Percentiles rank a stretch among this genome's conserved stretches.
Evolutionary conservation across 805 yeast genomes (phyloP).

Genomic region (Candida dajiaensis): DNA sequence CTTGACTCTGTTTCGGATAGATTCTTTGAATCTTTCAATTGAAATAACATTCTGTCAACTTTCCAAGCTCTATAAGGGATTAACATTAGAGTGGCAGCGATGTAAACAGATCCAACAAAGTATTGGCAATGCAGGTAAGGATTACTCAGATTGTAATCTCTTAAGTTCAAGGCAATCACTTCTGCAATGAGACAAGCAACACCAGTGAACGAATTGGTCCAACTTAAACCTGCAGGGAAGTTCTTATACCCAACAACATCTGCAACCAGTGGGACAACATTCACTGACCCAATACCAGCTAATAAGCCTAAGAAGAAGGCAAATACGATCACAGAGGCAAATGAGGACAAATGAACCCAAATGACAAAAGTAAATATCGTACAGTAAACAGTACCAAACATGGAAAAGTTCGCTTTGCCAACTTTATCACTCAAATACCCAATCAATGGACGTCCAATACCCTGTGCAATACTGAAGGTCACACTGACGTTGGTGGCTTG

Average conservation of each 20-base stretch:
- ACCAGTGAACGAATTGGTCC: conserved; percentile 27
- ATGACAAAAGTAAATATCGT: conserved; percentile 35
- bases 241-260: conserved; percentile 33
- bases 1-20: background rate
- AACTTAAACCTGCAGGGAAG: conserved; percentile 34
- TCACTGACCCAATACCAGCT: conserved; percentile 41
- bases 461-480: conserved; percentile 39
- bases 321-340: conserved; percentile 35
- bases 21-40: conserved; percentile 7
- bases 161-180: conserved; percentile 47
- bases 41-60: conserved; percentile 35
- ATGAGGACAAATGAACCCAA: conserved; percentile 44
- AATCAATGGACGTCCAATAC: conserved; percentile 42
- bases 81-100: conserved; percentile 35
- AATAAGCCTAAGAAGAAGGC: conserved; percentile 37
- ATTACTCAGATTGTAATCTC: conserved; percentile 22
- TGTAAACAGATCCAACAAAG: conserved; percentile 47
- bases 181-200: conserved; percentile 40
- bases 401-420: conserved; percentile 44
- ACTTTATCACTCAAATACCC: conserved; percentile 39
- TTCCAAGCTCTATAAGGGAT: conserved; percentile 47
- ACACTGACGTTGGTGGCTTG: conserved; percentile 43
- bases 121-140: conserved; percentile 58
- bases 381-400: conserved; percentile 29
- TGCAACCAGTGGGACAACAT: conserved; percentile 33